phyloP scores from a whole-genome alignment of 192 early-diverging fungal species.

The Backusella luteola region DNA sequence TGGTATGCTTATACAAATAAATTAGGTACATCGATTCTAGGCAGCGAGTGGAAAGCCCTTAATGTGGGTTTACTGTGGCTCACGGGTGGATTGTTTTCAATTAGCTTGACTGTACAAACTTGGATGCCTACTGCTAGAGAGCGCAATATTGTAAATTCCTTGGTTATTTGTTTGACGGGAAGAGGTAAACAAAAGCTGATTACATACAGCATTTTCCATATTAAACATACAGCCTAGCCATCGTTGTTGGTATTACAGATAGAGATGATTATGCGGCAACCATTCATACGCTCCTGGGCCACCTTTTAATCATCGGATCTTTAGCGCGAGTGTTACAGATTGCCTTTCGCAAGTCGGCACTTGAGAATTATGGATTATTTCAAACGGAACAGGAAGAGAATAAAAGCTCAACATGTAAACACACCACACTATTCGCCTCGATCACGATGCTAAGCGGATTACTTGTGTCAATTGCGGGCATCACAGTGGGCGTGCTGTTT shows the following conservation, averaged over 20 bases:
- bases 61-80: constrained; percentile 46
- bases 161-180: constrained; percentile 43
- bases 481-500: constrained; percentile 39
- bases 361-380: constrained; percentile 3
- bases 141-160: constrained; percentile 38
- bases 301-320: constrained; percentile 14
- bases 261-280: constrained; percentile 4
- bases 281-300: constrained; percentile 13
- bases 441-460: constrained; percentile 40
- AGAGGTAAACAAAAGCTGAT: constrained; percentile 14
- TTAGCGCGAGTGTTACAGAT: constrained; percentile 8
- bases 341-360: constrained; percentile 2
- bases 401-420: constrained; percentile 5
- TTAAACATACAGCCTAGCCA: neutral
- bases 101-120: constrained; percentile 32
- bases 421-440: constrained; percentile 21
- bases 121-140: constrained; percentile 30
- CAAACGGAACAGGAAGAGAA: neutral
- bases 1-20: neutral
- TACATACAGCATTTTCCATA: neutral
- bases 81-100: constrained; percentile 41
- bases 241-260: constrained; percentile 2
- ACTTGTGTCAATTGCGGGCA: constrained; percentile 28
- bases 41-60: constrained; percentile 32
- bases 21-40: neutral